Evolutionary conservation across 495 filamentous ascomycete genomes (phyloP).

Genomic region (Peziza echinospora): DNA sequence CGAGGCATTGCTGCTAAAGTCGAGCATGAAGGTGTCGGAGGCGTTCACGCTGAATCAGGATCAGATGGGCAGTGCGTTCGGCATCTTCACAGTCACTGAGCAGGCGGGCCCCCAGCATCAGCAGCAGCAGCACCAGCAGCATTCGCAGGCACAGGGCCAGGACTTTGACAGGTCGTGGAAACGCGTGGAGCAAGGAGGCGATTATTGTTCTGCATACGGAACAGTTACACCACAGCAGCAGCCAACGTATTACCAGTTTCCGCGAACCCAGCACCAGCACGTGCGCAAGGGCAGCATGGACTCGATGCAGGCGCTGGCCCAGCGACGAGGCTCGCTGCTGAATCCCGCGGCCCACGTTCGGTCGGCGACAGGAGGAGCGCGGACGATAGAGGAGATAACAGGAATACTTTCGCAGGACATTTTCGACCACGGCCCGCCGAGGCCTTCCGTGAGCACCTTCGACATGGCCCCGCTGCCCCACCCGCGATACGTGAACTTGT

Average conservation of each 20-base stretch:
- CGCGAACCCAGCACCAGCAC: not conserved
- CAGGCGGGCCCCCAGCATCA: not conserved
- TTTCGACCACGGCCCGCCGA: conserved; percentile 3
- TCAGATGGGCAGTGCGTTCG: not conserved
- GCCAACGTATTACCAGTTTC: not conserved
- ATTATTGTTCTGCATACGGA: no score
- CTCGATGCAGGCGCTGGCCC: not conserved
- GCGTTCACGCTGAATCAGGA: not conserved
- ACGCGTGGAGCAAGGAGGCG: no score
- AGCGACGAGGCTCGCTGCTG: not conserved
- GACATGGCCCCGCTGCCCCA: conserved; percentile 18
- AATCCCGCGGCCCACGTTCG: no score
- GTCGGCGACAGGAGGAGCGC: no score
- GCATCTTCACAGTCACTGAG: not conserved
- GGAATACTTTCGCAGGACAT: not conserved
- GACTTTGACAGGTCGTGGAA: no score
- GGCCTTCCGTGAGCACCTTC: conserved; percentile 15
- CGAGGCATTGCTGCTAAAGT: conserved; percentile 8
- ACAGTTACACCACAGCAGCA: no score
- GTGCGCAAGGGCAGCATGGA: not conserved
- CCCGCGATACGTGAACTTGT: conserved; percentile 16
- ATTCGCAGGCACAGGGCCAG: no score
- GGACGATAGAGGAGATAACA: not conserved
- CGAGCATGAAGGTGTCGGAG: not conserved
- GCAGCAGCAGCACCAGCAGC: no score